phyloP scores from a whole-genome alignment of 371 early-diverging fungal genomes.

The Mortierella sp. region DNA sequence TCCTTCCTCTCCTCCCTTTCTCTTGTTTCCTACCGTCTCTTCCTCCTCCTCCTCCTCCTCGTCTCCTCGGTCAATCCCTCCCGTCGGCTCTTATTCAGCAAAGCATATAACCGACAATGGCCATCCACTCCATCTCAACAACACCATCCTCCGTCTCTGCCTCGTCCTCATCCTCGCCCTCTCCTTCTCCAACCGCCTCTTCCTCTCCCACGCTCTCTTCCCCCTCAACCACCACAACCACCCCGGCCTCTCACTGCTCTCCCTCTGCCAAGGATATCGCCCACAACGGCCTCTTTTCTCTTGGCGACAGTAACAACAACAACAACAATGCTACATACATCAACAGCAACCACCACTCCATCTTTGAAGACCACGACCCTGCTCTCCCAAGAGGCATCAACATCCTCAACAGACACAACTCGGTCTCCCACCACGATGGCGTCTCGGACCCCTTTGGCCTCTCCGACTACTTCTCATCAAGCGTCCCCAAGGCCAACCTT shows the following conservation, averaged over 20 bases:
- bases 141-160: slow-evolving; percentile 29
- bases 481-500: slow-evolving; percentile 35
- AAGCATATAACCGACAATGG: slow-evolving; percentile 18
- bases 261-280: slow-evolving; percentile 34
- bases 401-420: slow-evolving; percentile 31
- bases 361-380: slow-evolving; percentile 36
- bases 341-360: slow-evolving; percentile 21
- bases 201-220: slow-evolving; percentile 45
- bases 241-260: slow-evolving; percentile 38
- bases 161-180: slow-evolving; percentile 19
- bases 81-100: slow-evolving; percentile 2
- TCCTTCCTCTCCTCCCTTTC: background rate
- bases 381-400: slow-evolving; percentile 35
- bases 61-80: background rate
- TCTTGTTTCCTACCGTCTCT: background rate
- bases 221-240: slow-evolving; percentile 37
- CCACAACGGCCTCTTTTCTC: background rate
- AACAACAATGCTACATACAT: background rate
- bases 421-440: slow-evolving; percentile 17
- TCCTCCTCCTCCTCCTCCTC: slow-evolving; percentile 7
- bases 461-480: slow-evolving; percentile 50
- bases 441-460: slow-evolving; percentile 50
- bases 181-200: slow-evolving; percentile 32
- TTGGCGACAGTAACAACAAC: background rate
- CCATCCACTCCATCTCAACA: slow-evolving; percentile 33